These are phyloP conservation scores for Salix caprea DNA, from an alignment of 345 rosid species.

Conservation along the genomic window DNA sequence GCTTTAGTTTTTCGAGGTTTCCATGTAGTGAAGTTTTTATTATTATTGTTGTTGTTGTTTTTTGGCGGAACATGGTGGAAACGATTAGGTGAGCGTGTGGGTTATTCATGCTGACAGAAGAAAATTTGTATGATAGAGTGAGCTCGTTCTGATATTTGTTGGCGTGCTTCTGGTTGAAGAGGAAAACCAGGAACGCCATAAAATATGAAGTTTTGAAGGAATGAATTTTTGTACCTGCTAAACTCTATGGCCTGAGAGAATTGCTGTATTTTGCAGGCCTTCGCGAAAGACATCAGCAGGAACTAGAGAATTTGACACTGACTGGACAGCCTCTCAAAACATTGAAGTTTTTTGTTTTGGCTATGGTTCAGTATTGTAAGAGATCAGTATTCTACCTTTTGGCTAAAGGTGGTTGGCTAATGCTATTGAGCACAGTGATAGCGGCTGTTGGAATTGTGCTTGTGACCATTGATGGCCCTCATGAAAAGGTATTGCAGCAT, in stretches of 20 bases:
- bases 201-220: neutral
- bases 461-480: constrained; percentile 73
- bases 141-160: neutral
- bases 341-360: constrained; percentile 58
- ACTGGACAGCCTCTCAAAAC: constrained; percentile 70
- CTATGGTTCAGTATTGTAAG: constrained; percentile 53
- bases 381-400: constrained; percentile 45
- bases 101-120: neutral
- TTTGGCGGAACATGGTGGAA: neutral
- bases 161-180: too few relatives aligned
- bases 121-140: neutral
- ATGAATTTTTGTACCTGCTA: neutral
- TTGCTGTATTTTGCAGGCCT: constrained; percentile 39
- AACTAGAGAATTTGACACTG: constrained; percentile 65
- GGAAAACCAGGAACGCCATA: neutral
- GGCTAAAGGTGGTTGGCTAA: constrained; percentile 67
- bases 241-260: neutral
- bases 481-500: constrained; percentile 60
- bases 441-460: constrained; percentile 47
- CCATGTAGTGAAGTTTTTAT: too few relatives aligned
- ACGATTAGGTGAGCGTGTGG: neutral
- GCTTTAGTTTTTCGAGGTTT: neutral
- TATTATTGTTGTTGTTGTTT: neutral
- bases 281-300: constrained; percentile 58
- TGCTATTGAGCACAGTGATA: constrained; percentile 45